These are phyloP conservation scores for Senna tora DNA, from an alignment of 306 rosid species.

Conservation along the genomic window DNA sequence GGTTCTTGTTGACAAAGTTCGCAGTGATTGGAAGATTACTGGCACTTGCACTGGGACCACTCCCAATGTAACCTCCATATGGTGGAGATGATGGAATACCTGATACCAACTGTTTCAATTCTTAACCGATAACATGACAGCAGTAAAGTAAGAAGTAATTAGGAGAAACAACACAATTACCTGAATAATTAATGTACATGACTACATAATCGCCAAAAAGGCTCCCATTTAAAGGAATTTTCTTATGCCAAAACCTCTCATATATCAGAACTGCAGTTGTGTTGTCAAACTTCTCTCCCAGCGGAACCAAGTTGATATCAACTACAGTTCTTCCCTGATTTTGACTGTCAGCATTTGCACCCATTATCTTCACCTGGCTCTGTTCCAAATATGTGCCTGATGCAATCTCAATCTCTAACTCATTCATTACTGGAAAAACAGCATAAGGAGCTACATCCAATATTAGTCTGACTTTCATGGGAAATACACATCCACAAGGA, in stretches of 20 bases:
- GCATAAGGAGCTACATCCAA: conserved; percentile 74
- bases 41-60: conserved; percentile 53
- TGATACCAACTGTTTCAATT: conserved; percentile 53
- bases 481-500: conserved; percentile 96
- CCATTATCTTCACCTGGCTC: conserved; percentile 95
- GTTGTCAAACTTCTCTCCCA: conserved; percentile 87
- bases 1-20: conserved; percentile 50
- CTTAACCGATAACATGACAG: conserved; percentile 42
- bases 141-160: conserved; percentile 27
- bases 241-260: conserved; percentile 70
- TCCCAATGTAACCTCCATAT: conserved; percentile 48
- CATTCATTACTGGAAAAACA: conserved; percentile 78
- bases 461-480: conserved; percentile 83
- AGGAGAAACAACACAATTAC: conserved; percentile 50
- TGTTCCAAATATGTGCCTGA: conserved; percentile 84
- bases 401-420: conserved; percentile 86
- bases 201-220: conserved; percentile 79
- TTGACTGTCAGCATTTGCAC: conserved; percentile 83
- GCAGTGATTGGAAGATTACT: conserved; percentile 69
- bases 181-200: conserved; percentile 70
- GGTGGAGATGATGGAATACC: conserved; percentile 75
- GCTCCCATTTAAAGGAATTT: conserved; percentile 74
- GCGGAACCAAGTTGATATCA: conserved; percentile 85
- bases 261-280: conserved; percentile 71
- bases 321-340: conserved; percentile 75